Conservation (phyloP, 192 early-diverging fungal species). For the Chytriomyces confervae region DNA sequence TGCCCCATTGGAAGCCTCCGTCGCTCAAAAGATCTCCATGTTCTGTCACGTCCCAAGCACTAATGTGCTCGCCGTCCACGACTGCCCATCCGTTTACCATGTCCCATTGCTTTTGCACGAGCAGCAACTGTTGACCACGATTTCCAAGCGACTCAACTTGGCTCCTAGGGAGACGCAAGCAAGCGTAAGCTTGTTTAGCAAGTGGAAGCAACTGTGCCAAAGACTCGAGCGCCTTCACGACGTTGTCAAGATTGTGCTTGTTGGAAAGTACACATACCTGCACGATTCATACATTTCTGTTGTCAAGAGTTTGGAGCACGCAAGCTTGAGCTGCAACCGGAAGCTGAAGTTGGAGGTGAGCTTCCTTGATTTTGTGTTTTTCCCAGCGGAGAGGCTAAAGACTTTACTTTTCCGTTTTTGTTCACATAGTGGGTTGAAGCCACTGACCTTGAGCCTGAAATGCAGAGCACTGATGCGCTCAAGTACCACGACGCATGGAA, state of each 20-base stretch:
- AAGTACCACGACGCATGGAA: conserved; percentile 98
- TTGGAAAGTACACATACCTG: conserved; percentile 96
- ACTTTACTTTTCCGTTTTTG: background rate
- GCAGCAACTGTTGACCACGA: conserved; percentile 83
- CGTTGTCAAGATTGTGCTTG: conserved; percentile 83
- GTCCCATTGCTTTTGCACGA: conserved; percentile 89
- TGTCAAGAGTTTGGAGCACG: conserved; percentile 95
- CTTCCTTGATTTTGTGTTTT: background rate
- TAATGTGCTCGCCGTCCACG: conserved; percentile 93
- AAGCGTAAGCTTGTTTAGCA: conserved; percentile 71
- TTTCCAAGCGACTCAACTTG: conserved; percentile 81
- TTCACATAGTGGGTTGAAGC: conserved; percentile 88
- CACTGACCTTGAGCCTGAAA: conserved; percentile 80
- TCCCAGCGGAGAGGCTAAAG: background rate
- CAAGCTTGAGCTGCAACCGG: conserved; percentile 81
- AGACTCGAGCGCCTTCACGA: conserved; percentile 81
- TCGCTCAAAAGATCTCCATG: conserved; percentile 94
- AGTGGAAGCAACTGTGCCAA: conserved; percentile 86
- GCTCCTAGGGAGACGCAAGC: conserved; percentile 62
- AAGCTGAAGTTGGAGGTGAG: conserved; percentile 65
- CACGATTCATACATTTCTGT: conserved; percentile 98
- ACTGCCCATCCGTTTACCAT: conserved; percentile 96
- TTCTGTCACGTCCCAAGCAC: conserved; percentile 97
- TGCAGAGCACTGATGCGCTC: conserved; percentile 78
- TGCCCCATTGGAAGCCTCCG: conserved; percentile 81